A percentile compares a stretch with the other conserved stretches of the same genome.
Conservation (phyloP, 306 rosid genomes). For the Carpinus fangiana region DNA sequence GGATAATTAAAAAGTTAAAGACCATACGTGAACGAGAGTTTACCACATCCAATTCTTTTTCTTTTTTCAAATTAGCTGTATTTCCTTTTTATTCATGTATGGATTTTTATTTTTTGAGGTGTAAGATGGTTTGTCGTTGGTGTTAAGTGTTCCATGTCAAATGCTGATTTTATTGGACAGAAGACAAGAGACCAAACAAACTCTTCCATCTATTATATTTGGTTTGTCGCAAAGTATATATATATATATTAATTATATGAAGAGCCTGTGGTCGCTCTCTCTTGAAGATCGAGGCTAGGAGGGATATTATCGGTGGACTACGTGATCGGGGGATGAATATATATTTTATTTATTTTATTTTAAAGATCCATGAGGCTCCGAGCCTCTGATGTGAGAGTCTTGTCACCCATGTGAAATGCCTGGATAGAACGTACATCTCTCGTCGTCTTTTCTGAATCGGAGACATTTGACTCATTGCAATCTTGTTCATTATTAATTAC, state of each 20-base stretch:
- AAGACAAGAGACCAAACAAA: too few relatives aligned
- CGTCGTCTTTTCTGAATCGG: not conserved
- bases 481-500: not conserved
- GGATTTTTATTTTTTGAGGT: too few relatives aligned
- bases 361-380: not conserved
- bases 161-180: too few relatives aligned
- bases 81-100: too few relatives aligned
- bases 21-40: too few relatives aligned
- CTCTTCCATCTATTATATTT: too few relatives aligned
- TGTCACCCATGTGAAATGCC: slow-evolving; percentile 19
- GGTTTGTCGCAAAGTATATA: not conserved
- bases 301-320: not conserved
- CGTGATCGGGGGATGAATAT: not conserved
- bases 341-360: too few relatives aligned
- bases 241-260: not conserved
- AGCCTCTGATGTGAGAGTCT: not conserved
- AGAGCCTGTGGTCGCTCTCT: not conserved
- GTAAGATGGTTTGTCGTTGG: too few relatives aligned
- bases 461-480: not conserved
- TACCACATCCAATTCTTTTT: too few relatives aligned
- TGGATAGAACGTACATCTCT: not conserved
- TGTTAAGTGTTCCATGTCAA: too few relatives aligned
- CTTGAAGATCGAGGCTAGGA: not conserved
- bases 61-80: too few relatives aligned
- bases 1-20: too few relatives aligned